Evolutionary conservation across 2,329 filamentous ascomycete species (phyloP), one percentile per base, ranked within the genome.

Genomic region (Trichophyton simii): DNA sequence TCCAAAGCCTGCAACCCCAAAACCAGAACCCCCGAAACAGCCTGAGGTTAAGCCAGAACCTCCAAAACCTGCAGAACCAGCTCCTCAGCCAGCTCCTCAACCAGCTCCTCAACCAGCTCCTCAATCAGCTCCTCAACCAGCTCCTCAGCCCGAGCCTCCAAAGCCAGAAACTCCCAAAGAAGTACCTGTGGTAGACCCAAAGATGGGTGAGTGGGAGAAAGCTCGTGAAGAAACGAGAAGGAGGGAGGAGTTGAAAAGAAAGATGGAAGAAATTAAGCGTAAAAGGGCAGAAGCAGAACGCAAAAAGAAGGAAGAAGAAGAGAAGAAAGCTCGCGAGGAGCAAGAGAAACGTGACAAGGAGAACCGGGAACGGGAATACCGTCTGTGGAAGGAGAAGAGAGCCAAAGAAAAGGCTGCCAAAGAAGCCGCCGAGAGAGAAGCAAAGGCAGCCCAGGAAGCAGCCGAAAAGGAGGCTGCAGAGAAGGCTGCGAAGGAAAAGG

Each of bases 241-340:
- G 68, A 72, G 67, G 38, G 72, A 75, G 61, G 73, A 75, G 55
- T 65, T 73, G 65, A 72, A 55, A 20, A 38, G 57, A n/a, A 48
- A 48, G 71, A 75, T 57, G 72, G 72, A 61, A 68, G 73, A 65
- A 67, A 70, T 57, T 69, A 71, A 55, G 69, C 76, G 62, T 70
- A 73, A 66, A 57, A 71, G 72, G 36, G 73, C 73, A 64, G 72
- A 74, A 59, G 72, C 74, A 46, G 65, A 73, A 34, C 68, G 69
- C 7, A 72, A 74, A 60, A 73, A 72, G 52, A 68, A 75, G 60
- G 69, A 69, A 57, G 68, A 75, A 58, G 69, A 72, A 2, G 74
- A 76, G 61, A 70, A 71, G 28, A 72, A 76, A 61, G 72, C 70
- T 5, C 73, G 74, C 68, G 73, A 76, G 62, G 72, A 73, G 55